Evolutionary conservation across 1,284 basidiomycete genomes (phyloP).

Genomic region (Neolentinus lepideus): DNA sequence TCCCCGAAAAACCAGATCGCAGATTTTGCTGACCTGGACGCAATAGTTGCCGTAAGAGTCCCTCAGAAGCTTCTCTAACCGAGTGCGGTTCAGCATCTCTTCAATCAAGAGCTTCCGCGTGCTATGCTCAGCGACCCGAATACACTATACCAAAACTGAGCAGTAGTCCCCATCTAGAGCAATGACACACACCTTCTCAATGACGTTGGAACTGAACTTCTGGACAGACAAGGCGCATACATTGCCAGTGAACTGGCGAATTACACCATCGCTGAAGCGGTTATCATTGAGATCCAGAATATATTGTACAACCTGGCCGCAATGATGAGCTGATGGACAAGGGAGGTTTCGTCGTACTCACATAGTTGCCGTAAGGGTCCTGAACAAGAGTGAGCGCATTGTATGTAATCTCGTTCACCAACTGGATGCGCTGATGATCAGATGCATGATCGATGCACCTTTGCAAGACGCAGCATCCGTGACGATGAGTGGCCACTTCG

Average conservation of each 20-base stretch:
- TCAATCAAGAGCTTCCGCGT: constrained; percentile 95
- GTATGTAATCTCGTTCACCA: constrained; percentile 98
- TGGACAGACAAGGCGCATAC: constrained; percentile 97
- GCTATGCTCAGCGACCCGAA: constrained; percentile 93
- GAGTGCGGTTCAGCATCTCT: constrained; percentile 90
- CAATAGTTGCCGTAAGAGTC: constrained; percentile 96
- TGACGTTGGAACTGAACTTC: constrained; percentile 96
- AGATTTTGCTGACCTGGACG: constrained; percentile 52
- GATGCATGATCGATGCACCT: constrained; percentile 99
- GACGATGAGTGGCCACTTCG: constrained; percentile 98
- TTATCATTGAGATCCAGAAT: constrained; percentile 98
- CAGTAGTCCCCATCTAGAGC: not conserved
- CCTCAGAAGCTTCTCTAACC: constrained; percentile 91
- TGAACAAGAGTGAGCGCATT: constrained; percentile 97
- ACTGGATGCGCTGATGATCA: constrained; percentile 90
- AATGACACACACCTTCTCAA: constrained; percentile 67
- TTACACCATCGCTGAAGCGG: constrained; percentile 95
- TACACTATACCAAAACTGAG: constrained; percentile 55
- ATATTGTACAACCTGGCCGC: constrained; percentile 82
- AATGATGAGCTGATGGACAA: constrained; percentile 1
- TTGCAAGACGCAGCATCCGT: constrained; percentile 98
- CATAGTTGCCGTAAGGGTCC: constrained; percentile 97
- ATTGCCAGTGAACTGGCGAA: constrained; percentile 96
- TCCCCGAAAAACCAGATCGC: constrained; percentile 5
- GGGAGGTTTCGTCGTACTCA: constrained; percentile 29